Conservation (phyloP, 2,329 filamentous ascomycete species). For the Lasiodiplodia theobromae region DNA sequence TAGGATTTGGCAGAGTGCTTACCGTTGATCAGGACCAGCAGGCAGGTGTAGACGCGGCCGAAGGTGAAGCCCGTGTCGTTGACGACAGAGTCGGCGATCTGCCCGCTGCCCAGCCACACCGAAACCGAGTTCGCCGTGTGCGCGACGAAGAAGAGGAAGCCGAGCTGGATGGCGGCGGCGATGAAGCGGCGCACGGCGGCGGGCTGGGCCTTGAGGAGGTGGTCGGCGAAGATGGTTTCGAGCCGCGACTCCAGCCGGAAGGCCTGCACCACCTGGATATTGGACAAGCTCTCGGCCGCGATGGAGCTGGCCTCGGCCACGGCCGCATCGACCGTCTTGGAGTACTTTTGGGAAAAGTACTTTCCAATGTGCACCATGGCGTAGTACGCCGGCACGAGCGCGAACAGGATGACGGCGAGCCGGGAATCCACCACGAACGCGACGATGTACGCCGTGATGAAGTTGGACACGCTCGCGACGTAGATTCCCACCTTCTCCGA, state of each 20-base stretch:
- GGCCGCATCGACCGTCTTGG: slow-evolving; percentile 58
- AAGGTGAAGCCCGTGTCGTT: slow-evolving; percentile 57
- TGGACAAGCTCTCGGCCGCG: slow-evolving; percentile 67
- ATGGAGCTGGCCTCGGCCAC: slow-evolving; percentile 63
- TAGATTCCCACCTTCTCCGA: slow-evolving; percentile 75
- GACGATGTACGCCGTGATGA: slow-evolving; percentile 71
- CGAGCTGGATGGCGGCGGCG: slow-evolving; percentile 64
- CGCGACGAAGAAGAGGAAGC: slow-evolving; percentile 70
- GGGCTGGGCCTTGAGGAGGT: slow-evolving; percentile 33
- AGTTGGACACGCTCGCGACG: slow-evolving; percentile 69
- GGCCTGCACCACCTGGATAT: slow-evolving; percentile 68
- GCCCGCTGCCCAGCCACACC: slow-evolving; percentile 70
- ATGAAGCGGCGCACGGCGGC: slow-evolving; percentile 59
- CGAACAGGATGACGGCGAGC: slow-evolving; percentile 70
- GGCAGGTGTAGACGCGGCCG: slow-evolving; percentile 58
- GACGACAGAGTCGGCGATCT: slow-evolving; percentile 55
- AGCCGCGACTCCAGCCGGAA: slow-evolving; percentile 70
- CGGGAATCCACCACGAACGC: slow-evolving; percentile 71
- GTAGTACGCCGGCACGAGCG: slow-evolving; percentile 68
- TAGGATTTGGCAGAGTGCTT: slow-evolving; percentile 8
- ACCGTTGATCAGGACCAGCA: slow-evolving; percentile 55
- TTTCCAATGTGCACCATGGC: slow-evolving; percentile 65
- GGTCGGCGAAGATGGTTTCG: slow-evolving; percentile 31
- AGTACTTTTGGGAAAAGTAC: slow-evolving; percentile 61
- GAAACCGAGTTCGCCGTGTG: slow-evolving; percentile 72